Percentiles rank a stretch among this genome's conserved stretches.
phyloP scores from a whole-genome alignment of 108 stramenopile species.

The Mediolabrus comicus region DNA sequence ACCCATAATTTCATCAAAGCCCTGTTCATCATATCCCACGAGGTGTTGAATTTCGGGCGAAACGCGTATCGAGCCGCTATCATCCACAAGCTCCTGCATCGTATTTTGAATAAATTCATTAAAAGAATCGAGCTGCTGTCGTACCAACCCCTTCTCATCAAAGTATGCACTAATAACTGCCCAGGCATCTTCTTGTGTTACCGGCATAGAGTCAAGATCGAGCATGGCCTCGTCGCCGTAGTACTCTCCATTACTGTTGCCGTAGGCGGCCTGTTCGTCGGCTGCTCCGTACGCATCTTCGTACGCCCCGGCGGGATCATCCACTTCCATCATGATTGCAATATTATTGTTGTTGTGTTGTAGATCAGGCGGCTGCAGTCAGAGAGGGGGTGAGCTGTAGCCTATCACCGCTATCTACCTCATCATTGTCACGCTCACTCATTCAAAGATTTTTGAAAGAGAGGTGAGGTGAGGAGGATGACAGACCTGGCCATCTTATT shows the following conservation, averaged over 20 bases:
- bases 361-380: not conserved
- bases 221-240: conserved; percentile 31
- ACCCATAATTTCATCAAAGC: conserved; percentile 54
- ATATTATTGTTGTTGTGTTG: too few species aligned
- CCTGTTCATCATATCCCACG: conserved; percentile 79
- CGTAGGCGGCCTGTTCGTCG: not conserved
- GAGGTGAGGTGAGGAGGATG: too few species aligned
- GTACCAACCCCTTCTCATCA: conserved; percentile 98
- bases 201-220: conserved; percentile 78
- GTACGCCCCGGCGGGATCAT: not conserved
- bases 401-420: too few species aligned
- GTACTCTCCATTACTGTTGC: not conserved
- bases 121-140: conserved; percentile 99
- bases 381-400: not conserved
- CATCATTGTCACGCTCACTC: too few species aligned
- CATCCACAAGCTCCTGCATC: conserved; percentile 97
- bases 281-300: conserved; percentile 5
- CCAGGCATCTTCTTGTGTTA: conserved; percentile 99
- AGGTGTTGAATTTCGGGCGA: conserved; percentile 91
- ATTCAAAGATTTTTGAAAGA: too few species aligned
- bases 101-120: conserved; percentile 98
- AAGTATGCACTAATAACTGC: conserved; percentile 97
- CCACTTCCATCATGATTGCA: conserved; percentile 1
- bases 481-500: too few species aligned
- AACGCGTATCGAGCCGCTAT: conserved; percentile 91